A percentile compares a stretch with the other conserved stretches of the same genome.
These are phyloP conservation scores for Eucalyptus tenuipes DNA, from an alignment of 345 rosid genomes.

Conservation along the genomic window DNA sequence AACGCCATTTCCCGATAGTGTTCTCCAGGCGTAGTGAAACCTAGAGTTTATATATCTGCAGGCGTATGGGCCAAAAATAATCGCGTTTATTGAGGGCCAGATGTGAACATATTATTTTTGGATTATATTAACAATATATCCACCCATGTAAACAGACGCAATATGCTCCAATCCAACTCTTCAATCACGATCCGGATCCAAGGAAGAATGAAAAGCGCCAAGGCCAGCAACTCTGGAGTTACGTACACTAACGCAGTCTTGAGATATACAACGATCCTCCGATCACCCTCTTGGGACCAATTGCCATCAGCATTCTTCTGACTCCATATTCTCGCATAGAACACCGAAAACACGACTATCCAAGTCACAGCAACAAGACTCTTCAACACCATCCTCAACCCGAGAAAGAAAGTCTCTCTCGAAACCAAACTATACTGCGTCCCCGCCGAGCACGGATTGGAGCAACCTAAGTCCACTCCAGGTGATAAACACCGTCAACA, in stretches of 20 bases:
- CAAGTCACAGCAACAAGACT: conserved; percentile 51
- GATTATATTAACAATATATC: no score
- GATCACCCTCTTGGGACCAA: conserved; percentile 58
- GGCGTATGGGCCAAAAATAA: no score
- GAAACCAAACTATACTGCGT: conserved; percentile 85
- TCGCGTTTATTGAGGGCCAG: no score
- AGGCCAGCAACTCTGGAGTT: conserved; percentile 62
- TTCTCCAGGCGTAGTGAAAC: no score
- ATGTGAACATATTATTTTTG: no score
- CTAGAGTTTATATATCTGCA: no score
- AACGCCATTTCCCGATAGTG: no score
- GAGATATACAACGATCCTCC: conserved; percentile 43
- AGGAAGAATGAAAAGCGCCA: conserved; percentile 58
- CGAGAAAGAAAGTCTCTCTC: conserved; percentile 44
- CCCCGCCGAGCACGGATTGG: conserved; percentile 75
- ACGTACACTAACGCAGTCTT: conserved; percentile 51
- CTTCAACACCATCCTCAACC: conserved; percentile 72
- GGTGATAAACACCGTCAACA: conserved; percentile 69
- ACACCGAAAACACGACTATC: conserved; percentile 61
- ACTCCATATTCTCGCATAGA: conserved; percentile 77
- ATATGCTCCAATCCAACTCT: conserved; percentile 43
- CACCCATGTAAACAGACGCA: conserved; percentile 60
- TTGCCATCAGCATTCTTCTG: conserved; percentile 40
- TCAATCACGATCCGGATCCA: conserved; percentile 71
- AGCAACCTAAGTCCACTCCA: conserved; percentile 64